phyloP scores from a whole-genome alignment of 768 basidiomycete species.

The Leucosporidium scottii region DNA sequence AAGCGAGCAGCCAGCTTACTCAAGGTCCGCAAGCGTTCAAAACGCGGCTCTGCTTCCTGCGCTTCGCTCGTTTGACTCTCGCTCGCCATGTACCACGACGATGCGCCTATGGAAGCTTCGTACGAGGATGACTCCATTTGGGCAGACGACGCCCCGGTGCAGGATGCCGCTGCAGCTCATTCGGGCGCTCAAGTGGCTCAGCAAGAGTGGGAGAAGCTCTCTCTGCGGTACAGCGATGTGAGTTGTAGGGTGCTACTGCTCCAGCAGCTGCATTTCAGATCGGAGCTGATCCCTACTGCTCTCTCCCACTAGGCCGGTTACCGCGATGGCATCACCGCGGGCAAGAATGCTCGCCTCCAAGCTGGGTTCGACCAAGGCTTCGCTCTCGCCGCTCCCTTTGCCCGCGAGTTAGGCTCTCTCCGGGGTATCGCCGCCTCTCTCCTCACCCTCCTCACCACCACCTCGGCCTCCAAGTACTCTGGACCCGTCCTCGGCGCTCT shows the following conservation, averaged over 20 bases:
- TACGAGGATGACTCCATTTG: too few species aligned
- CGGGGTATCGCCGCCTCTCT: slow-evolving; percentile 64
- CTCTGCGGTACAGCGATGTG: slow-evolving; percentile 26
- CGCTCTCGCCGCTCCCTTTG: slow-evolving; percentile 63
- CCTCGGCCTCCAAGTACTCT: slow-evolving; percentile 30
- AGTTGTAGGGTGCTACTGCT: neutral
- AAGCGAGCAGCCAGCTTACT: too few species aligned
- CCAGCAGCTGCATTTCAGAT: too few species aligned
- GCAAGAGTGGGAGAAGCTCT: slow-evolving; percentile 33
- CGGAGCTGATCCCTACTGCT: neutral
- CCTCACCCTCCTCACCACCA: slow-evolving; percentile 45
- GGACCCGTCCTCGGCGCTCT: slow-evolving; percentile 23
- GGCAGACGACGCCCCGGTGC: too few species aligned
- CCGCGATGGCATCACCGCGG: slow-evolving; percentile 89
- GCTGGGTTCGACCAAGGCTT: slow-evolving; percentile 86
- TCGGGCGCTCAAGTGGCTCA: slow-evolving; percentile 6
- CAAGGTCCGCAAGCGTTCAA: too few species aligned
- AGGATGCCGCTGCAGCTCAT: too few species aligned
- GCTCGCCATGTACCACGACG: too few species aligned
- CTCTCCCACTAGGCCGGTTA: slow-evolving; percentile 70
- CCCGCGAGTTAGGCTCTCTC: slow-evolving; percentile 67
- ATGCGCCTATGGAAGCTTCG: too few species aligned
- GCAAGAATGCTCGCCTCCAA: slow-evolving; percentile 80
- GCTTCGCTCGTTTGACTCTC: too few species aligned
- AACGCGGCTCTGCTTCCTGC: too few species aligned